Base-by-base conservation (phyloP, 257 asterid species). In the Capsicum pubescens region DNA sequence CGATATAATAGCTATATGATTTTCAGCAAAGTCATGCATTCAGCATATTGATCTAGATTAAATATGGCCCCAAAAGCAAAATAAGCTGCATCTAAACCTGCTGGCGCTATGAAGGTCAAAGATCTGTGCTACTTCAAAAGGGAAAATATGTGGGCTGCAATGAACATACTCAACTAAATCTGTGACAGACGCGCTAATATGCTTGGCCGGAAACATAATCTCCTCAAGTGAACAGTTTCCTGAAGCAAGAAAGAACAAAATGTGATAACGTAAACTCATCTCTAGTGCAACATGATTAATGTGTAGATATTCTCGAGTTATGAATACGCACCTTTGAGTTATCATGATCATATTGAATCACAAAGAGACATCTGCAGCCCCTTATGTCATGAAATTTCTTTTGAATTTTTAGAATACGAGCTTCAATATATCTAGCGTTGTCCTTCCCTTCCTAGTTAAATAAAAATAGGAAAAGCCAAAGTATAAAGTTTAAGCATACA, bases 291-390 rank as follows among this genome's bases (percentile, higher is more conserved):
- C 16, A n/a, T 39, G 59, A 76, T 36, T 52, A 56, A 21, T 77
- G 10, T 56, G 32, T 15, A 79, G 66, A 84, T n/a, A 26, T 78
- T 42, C 76, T 64, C 10, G 14, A 59, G 76, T 39, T 39, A 35
- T 74, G 71, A 50, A 19, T 61, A 84, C 14, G 76, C 86, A 95
- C 99, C 98, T 90, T 91, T 3, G 87, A 44, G 81, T 88, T 86
- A 74, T 95, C 97, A 87, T 93, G 97, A 87, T 57, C 87, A 57
- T 97, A 97, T 83, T 81, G 88, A 71, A 97, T 89, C 87, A 88
- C 87, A 93, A 93, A 97, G 87, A 92, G 89, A 80, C 98, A 97
- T 86, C 99, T 89, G 88, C 99, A 97, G n/a, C 99, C 99, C 88
- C 99, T 90, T 61, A 95, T 89, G 84, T 97, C 99, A 79, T 97